Evolutionary conservation across 1,284 basidiomycete species (phyloP), one percentile per base, ranked within the genome.

Genomic region (Spongispora temasekensis): DNA sequence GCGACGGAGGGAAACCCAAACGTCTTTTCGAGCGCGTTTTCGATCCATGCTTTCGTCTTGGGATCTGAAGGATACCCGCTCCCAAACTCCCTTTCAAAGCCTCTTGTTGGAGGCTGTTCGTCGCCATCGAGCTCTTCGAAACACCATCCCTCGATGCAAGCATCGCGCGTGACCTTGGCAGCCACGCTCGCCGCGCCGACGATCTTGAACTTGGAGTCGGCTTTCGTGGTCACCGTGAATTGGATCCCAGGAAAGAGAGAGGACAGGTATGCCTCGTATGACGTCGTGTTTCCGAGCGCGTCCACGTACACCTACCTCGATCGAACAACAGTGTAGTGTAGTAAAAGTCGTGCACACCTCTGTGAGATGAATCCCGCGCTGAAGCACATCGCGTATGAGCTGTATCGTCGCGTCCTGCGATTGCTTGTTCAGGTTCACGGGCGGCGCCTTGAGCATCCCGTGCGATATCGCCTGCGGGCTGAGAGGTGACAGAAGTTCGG

Each of bases 181-280:
- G 95, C 93, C 32, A 99, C 94, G 73, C 93, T 95, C 2, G 97
- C 97, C 7, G 97, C 97, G 23, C 95, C 93, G 59, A 99, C 97
- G 64, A 99, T 95, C 68, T 96, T 97, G 83, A 89, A 99, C 66
- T 95, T 89, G 21, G 91, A 91, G 74, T 99, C 97, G 17, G 97
- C 97, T 77, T 99, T 98, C 30, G 88, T 88, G 21, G 90, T 87
- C 15, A 99, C 97, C 0, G 93, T 95, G 74, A 98, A 96, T 46
- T 82, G 78, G 65, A 97, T 90, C 3, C 86, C 87, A 0, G 93
- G 92, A 74, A 97, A 98, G 50, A 88, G 72, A 10, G 82, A 81
- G 10, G 91, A 89, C 5, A 98, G 84, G 67, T 90, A 90, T 21
- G 84, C 81, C 76, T 96, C 85, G 76, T 97, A 98, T 50, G 90